Evolutionary conservation across 352 stramenopile genomes (phyloP).

Genomic region (Pythium folliculosum): DNA sequence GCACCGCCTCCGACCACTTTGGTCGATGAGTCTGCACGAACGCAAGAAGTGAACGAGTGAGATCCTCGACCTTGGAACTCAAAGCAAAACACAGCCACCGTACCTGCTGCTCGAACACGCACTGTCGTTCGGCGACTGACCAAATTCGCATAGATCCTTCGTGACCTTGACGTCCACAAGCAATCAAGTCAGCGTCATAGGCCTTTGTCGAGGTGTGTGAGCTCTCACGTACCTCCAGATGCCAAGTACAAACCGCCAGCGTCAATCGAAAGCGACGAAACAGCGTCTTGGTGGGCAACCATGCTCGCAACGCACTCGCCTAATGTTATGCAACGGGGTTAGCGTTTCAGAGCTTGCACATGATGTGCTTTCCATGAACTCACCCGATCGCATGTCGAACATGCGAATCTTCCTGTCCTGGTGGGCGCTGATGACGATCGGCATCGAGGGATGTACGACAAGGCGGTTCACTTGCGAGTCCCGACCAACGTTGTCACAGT

Average conservation of each 20-base stretch:
- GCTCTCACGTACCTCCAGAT: conserved; percentile 51
- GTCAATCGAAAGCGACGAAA: conserved; percentile 81
- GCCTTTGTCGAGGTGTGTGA: background rate
- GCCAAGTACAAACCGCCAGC: conserved; percentile 72
- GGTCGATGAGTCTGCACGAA: conserved; percentile 59
- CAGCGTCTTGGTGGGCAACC: conserved; percentile 79
- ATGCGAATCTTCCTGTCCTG: conserved; percentile 84
- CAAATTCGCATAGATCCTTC: conserved; percentile 85
- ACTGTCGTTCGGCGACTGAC: conserved; percentile 80
- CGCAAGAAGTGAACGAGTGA: background rate
- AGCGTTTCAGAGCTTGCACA: background rate
- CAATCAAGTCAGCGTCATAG: background rate
- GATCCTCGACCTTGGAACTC: background rate
- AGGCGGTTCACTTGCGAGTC: conserved; percentile 75
- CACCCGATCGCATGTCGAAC: conserved; percentile 85
- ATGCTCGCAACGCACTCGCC: conserved; percentile 79
- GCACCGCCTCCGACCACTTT: conserved; percentile 80
- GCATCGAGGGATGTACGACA: conserved; percentile 79
- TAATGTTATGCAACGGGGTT: conserved; percentile 7
- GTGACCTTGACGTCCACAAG: conserved; percentile 44
- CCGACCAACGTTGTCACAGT: conserved; percentile 61
- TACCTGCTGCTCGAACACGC: conserved; percentile 86
- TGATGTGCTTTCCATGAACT: background rate
- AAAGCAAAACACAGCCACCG: background rate
- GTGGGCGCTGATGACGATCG: conserved; percentile 77